Conservation (phyloP, 345 rosid species). For the Mercurialis annua region DNA sequence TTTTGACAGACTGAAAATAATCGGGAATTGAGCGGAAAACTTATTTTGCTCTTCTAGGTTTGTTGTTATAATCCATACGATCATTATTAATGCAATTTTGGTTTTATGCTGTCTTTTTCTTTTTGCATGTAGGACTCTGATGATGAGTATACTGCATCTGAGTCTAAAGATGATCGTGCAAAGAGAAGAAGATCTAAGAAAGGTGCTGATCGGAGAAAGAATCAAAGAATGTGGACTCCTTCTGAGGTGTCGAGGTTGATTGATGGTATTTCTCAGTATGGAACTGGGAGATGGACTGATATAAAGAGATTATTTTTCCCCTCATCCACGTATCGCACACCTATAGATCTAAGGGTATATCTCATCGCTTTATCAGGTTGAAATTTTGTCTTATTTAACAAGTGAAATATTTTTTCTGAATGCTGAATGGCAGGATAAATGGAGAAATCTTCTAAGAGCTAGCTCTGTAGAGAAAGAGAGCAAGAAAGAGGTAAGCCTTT, state of each 20-base stretch:
- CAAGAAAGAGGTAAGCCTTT: conserved; percentile 48
- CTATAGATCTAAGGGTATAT: conserved; percentile 85
- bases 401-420: conserved; percentile 15
- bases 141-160: conserved; percentile 46
- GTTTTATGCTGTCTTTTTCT: background rate
- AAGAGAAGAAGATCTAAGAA: conserved; percentile 39
- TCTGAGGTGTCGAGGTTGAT: conserved; percentile 70
- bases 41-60: background rate
- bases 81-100: background rate
- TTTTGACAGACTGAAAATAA: background rate
- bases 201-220: conserved; percentile 68
- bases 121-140: conserved; percentile 41
- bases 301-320: conserved; percentile 67
- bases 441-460: conserved; percentile 89
- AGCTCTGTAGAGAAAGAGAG: conserved; percentile 31
- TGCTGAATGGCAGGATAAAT: conserved; percentile 61
- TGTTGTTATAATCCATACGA: background rate
- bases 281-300: conserved; percentile 93
- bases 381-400: conserved; percentile 12
- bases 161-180: conserved; percentile 49
- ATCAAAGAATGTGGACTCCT: conserved; percentile 84
- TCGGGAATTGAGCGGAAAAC: background rate
- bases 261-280: conserved; percentile 81
- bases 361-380: conserved; percentile 7
- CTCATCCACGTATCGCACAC: conserved; percentile 68